Evolutionary conservation across 768 basidiomycete species (phyloP).

Genomic region (Tulasnella sp.): DNA sequence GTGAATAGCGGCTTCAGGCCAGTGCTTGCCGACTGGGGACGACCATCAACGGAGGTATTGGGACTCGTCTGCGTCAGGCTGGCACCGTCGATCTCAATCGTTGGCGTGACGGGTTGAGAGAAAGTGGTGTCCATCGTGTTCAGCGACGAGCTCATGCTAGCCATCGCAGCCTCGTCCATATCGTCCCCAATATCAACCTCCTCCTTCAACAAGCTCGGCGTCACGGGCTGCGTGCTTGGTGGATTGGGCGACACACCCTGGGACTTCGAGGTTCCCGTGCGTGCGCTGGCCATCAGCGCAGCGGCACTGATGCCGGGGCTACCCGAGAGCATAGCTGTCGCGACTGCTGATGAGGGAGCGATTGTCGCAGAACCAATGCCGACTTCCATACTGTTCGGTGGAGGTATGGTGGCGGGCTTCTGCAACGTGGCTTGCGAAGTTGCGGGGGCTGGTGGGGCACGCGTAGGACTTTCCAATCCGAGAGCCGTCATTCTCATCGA

Average conservation of each 20-base stretch:
- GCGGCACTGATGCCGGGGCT: slow-evolving; percentile 22
- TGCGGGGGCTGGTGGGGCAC: not conserved
- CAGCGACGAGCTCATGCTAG: slow-evolving; percentile 22
- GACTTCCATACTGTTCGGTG: slow-evolving; percentile 21
- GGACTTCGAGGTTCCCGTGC: slow-evolving; percentile 13
- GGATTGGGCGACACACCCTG: slow-evolving; percentile 1
- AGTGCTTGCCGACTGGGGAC: slow-evolving; percentile 29
- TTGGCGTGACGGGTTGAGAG: slow-evolving; percentile 70
- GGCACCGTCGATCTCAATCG: slow-evolving; percentile 36
- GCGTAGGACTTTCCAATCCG: slow-evolving; percentile 13
- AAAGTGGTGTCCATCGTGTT: slow-evolving; percentile 67
- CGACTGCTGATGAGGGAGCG: slow-evolving; percentile 13
- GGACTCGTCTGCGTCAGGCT: slow-evolving; percentile 37
- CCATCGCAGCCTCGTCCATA: slow-evolving; percentile 13
- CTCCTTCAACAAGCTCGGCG: not conserved
- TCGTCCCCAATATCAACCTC: not conserved
- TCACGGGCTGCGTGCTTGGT: not conserved
- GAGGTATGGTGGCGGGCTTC: slow-evolving; percentile 17
- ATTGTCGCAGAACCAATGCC: slow-evolving; percentile 20
- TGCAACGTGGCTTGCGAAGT: slow-evolving; percentile 5
- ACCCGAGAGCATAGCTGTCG: slow-evolving; percentile 18
- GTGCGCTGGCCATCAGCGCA: slow-evolving; percentile 22
- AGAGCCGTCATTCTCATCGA: slow-evolving; percentile 25
- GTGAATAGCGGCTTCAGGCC: not conserved
- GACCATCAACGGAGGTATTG: slow-evolving; percentile 36